phyloP scores from a whole-genome alignment of 768 basidiomycete species.

The Auricularia heimuer region DNA sequence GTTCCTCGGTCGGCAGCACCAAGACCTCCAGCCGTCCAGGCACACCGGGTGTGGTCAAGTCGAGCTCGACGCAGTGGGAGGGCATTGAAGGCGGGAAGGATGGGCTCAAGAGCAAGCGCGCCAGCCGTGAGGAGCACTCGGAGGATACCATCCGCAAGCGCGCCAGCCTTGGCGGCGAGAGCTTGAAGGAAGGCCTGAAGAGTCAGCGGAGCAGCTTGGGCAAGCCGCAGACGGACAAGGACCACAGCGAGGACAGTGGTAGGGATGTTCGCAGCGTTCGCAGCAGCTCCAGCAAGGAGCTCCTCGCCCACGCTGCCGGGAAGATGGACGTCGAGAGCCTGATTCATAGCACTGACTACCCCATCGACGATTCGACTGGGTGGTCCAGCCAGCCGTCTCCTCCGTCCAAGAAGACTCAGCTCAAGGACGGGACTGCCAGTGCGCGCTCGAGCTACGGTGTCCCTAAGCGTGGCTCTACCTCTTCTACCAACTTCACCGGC shows the following conservation, averaged over 20 bases:
- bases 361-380: conserved; percentile 5
- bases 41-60: conserved; percentile 54
- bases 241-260: conserved; percentile 39
- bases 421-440: conserved; percentile 11
- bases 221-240: conserved; percentile 20
- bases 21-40: conserved; percentile 60
- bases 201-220: conserved; percentile 18
- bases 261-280: conserved; percentile 24
- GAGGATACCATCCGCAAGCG: conserved; percentile 5
- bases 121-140: neutral
- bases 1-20: conserved; percentile 68
- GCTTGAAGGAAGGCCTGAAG: conserved; percentile 24
- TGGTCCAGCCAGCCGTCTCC: conserved; percentile 4
- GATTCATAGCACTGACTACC: conserved; percentile 9
- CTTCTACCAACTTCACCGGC: conserved; percentile 77
- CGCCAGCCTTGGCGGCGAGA: conserved; percentile 14
- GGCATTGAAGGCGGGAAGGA: conserved; percentile 34
- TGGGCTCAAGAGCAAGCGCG: neutral
- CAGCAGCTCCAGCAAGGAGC: conserved; percentile 19
- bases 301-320: conserved; percentile 29
- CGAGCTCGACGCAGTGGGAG: conserved; percentile 60
- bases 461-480: conserved; percentile 82
- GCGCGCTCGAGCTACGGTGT: conserved; percentile 59
- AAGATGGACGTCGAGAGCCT: conserved; percentile 38
- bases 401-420: conserved; percentile 7